phyloP scores from a whole-genome alignment of 1,284 basidiomycete genomes.

The Flammula alnicola region DNA sequence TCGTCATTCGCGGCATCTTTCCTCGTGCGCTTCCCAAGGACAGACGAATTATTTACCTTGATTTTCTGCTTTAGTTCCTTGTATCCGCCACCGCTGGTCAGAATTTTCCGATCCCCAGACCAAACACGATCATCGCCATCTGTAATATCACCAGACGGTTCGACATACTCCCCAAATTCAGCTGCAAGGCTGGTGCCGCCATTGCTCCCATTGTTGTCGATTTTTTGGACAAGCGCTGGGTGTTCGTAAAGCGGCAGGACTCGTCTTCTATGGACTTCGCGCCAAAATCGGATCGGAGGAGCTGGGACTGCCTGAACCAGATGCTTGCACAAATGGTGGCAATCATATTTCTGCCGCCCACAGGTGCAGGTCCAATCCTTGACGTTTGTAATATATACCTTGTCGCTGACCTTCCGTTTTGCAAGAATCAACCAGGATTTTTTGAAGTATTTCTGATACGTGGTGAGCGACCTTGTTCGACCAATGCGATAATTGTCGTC shows the following conservation, averaged over 20 bases:
- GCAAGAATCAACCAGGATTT: constrained; percentile 17
- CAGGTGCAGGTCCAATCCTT: constrained; percentile 34
- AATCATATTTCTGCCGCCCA: constrained; percentile 31
- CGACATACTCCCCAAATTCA: no score
- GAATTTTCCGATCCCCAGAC: no score
- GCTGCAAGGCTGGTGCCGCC: no score
- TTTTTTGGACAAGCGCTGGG: constrained; percentile 1
- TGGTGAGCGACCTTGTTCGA: constrained; percentile 20
- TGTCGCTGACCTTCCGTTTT: background rate
- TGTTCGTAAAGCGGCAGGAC: constrained; percentile 1
- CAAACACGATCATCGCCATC: background rate
- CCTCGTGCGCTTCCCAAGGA: no score
- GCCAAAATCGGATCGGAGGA: background rate
- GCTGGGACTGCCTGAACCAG: constrained; percentile 24
- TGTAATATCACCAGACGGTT: background rate
- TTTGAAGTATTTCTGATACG: constrained; percentile 25
- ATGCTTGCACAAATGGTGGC: constrained; percentile 37
- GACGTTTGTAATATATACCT: constrained; percentile 26
- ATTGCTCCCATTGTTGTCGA: no score
- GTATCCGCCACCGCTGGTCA: no score
- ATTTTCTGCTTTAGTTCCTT: no score
- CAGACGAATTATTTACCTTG: no score
- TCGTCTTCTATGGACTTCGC: background rate
- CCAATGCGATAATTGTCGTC: constrained; percentile 24
- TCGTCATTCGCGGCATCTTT: no score